Evolutionary conservation across 1,284 basidiomycete genomes (phyloP), one percentile per base, ranked within the genome.

Genomic region (Rhodotorula sp.): DNA sequence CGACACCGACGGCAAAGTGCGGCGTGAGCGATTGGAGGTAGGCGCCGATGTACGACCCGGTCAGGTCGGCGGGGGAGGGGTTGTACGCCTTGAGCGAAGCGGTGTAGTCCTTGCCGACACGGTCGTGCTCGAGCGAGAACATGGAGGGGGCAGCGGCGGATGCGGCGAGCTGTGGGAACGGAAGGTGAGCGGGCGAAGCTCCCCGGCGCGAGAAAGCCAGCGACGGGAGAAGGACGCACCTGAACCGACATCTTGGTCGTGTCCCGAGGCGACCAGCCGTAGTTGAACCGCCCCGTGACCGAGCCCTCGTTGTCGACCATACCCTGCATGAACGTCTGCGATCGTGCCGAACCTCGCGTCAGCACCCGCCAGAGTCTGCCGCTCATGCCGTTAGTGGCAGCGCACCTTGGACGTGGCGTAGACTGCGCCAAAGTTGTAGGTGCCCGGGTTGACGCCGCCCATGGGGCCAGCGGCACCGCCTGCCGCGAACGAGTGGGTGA

Each of bases 1-100:
- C 97, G 72, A 93, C 84, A 73, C 97, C 97, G 74, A 98, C 81
- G 4, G 96, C 93, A 74, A 99, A 83, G 80, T 91, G 91, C 82
- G 92, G 91, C 50, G 93, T 91, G 80, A 99, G 78, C n/a, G 96
- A 97, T 83, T 98, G 97, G 70, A 99, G 87, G 83, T 96, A 93
- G 80, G 89, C 94, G 79, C 90, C 92, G 69, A 97, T 88, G 84
- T 93, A 98, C 81, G 97, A 92, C 72, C 97, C 97, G n/a, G 92
- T 92, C 19, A 79, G 60, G 83, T 98, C 94, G 66, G 88, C 85
- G 19, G 91, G 90, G 68, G 89, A 93, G 16, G 95, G 95, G 85
- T 99, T 99, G 81, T 97, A 87, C 27, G 91, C 89, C 83, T 98
- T 98, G 78, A 89, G 80, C 82, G 95, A 96, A 68, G 95, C 78